Evolutionary conservation across 352 stramenopile species (phyloP), one percentile per base, ranked within the genome.

Genomic region (Pythium guiyangense): DNA sequence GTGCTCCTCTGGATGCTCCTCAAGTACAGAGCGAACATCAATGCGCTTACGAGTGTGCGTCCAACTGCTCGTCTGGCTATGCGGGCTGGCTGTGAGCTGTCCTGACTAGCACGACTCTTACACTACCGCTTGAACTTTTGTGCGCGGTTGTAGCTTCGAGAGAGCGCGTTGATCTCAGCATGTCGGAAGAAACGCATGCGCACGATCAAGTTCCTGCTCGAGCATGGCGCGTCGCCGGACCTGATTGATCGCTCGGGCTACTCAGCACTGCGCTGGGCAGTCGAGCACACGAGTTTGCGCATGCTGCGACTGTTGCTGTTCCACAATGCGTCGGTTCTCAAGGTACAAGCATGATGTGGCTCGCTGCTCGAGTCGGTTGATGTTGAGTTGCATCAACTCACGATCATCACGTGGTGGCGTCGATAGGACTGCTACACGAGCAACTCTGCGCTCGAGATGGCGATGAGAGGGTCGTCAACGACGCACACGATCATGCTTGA

Each of bases 21-120:
- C 5, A 64, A 73, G 35, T 86, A 86, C 54, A 76, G 78, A 17
- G 78, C 73, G 4, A 67, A 88, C 45, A 69, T 88, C 29, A 86
- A 86, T 45, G 73, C 71, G 2, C 18, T 71, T 3, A 77, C 78
- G 3, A 75, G 62, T 52, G 73, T 88, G 14, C 43, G 53, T 29
- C 11, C 20, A 45, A 12, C 10, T 29, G 8, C 20, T 25, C 6
- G 20, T 10, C 31, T 34, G 5, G 29, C 9, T 34, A 34, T 4
- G 6, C 5, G 6, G 12, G 47, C 14, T 43, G n/a, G 11, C 8
- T 12, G n/a, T 46, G 20, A 12, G 20, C 27, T 53, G 17, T 37
- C 0, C 26, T 51, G 10, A 39, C 6, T 25, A 10, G 12, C 31
- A 27, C 22, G 14, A 18, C 29, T 10, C 44, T 49, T 10, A 31